Evolutionary conservation across 2,329 filamentous ascomycete genomes (phyloP), one percentile per base, ranked within the genome.

Genomic region (Xylaria multiplex): DNA sequence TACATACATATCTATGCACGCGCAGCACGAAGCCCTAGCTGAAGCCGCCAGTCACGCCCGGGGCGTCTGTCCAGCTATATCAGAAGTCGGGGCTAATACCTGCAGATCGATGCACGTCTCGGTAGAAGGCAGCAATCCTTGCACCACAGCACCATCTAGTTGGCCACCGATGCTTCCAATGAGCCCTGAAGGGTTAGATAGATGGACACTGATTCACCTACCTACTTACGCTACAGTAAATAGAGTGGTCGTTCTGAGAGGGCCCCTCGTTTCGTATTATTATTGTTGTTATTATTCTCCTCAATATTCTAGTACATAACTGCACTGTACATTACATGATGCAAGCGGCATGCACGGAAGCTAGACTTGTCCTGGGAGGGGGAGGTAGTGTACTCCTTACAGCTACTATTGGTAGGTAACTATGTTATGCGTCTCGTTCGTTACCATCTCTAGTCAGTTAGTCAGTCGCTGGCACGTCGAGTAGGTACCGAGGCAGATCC

Each of bases 31-130:
- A 64, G 55, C 55, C 50, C 53, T 53, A 66, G 64, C 64, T 66
- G 64, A 66, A 46, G 37, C 42, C 13, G 27, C 16, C 27, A 52
- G 19, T 11, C 13, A 37, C 64, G 45, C 66, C 54, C 32, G 45
- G 40, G 27, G 63, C 24, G 63, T 62, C n/a, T 43, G 7, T 3
- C 5, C 35, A 65, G 24, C 24, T 6, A 37, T n/a, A 49, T 48
- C 48, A 60, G 64, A 32, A n/a, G 16, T 59, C 67, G 69, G 67
- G 57, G 57, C 64, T 66, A 58, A 61, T 19, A 58, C 46, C 62
- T 64, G 69, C 66, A 70, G 64, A 69, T 69, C 62, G 9, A 67
- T 70, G 69, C 69, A 69, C 53, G 62, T 70, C 65, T 70, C 69
- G 69, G 69, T 69, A 70, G 62, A 67, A 65, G 61, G 59, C 62